These are phyloP conservation scores for Digitaria exilis DNA, from an alignment of 202 grass and related monocot genomes.

Conservation along the genomic window DNA sequence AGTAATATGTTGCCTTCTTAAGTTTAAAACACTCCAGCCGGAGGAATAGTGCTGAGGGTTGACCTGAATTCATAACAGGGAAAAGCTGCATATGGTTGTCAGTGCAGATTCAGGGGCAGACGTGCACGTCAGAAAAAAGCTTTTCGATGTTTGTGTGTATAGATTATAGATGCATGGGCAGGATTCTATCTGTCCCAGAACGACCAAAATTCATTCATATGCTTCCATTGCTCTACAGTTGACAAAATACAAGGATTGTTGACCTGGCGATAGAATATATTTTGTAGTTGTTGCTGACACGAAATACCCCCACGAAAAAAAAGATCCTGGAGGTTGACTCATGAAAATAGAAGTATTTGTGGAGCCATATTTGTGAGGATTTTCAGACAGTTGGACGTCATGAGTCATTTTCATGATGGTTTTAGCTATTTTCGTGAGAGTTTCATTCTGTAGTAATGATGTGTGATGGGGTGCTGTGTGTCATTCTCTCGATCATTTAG, in stretches of 20 bases:
- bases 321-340: no score
- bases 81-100: background rate
- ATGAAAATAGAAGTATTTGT: no score
- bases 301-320: no score
- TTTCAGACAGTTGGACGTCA: no score
- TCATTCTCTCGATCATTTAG: background rate
- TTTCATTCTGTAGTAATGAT: no score
- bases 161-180: background rate
- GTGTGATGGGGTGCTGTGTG: background rate
- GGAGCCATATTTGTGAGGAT: no score
- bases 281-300: no score
- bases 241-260: background rate
- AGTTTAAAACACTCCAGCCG: background rate
- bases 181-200: slow-evolving; percentile 8
- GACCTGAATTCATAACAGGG: background rate
- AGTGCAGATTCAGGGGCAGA: slow-evolving; percentile 7
- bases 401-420: no score
- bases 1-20: background rate
- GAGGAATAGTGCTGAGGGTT: background rate
- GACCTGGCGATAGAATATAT: no score
- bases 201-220: background rate
- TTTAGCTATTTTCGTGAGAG: no score
- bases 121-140: slow-evolving; percentile 35
- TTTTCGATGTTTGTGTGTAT: background rate
- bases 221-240: background rate